Percentiles rank a stretch among this genome's conserved stretches.
Conservation (phyloP, 1,139 yeast species). For the Taphrina deformans region DNA sequence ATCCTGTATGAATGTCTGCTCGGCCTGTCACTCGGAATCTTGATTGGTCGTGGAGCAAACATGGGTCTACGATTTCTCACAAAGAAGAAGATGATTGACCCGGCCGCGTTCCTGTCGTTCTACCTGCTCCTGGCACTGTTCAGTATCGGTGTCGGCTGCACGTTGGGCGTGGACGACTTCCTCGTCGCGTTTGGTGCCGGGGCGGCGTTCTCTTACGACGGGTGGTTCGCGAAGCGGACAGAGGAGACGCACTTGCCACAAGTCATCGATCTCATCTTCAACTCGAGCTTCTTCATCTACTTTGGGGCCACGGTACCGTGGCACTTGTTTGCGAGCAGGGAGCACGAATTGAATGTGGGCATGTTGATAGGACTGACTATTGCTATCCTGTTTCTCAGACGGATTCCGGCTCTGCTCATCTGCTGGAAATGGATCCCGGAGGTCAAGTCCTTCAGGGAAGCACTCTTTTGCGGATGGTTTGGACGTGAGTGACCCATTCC, state of each 20-base stretch:
- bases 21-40: conserved; percentile 17
- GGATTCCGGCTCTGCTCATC: conserved; percentile 9
- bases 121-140: conserved; percentile 26
- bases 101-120: conserved; percentile 29
- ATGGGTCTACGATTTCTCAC: background rate
- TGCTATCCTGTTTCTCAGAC: conserved; percentile 11
- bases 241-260: conserved; percentile 20
- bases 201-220: conserved; percentile 21
- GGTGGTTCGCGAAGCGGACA: conserved; percentile 23
- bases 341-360: conserved; percentile 14
- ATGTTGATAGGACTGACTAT: conserved; percentile 18
- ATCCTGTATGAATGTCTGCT: conserved; percentile 22
- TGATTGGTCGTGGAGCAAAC: conserved; percentile 18
- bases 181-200: conserved; percentile 28
- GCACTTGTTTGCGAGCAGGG: conserved; percentile 5
- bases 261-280: conserved; percentile 24
- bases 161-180: conserved; percentile 30
- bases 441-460: conserved; percentile 21
- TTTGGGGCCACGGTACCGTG: conserved; percentile 29
- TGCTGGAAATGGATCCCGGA: conserved; percentile 18
- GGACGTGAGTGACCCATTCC: conserved; percentile 6
- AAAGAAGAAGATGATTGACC: conserved; percentile 9
- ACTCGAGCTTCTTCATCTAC: conserved; percentile 31
- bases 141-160: conserved; percentile 22
- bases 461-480: conserved; percentile 28